A percentile compares a stretch with the other conserved stretches of the same genome.
These are phyloP conservation scores for Cylindrotheca closterium DNA, from an alignment of 108 stramenopile genomes.

Conservation along the genomic window DNA sequence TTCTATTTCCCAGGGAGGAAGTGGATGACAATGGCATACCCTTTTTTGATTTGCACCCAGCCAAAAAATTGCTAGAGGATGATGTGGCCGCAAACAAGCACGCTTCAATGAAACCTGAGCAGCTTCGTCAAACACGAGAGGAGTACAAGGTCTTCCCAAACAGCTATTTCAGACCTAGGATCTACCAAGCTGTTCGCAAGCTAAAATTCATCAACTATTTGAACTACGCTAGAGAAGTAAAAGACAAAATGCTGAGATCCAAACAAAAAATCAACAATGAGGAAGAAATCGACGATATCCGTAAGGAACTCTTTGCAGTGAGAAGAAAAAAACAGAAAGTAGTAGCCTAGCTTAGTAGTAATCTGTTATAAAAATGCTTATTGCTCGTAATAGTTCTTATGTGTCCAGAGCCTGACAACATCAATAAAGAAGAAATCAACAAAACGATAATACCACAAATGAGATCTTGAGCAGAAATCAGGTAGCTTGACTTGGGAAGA, in stretches of 20 bases:
- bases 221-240: not conserved
- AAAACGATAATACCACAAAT: too few species aligned
- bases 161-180: not conserved
- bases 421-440: too few species aligned
- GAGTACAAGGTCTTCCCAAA: not conserved
- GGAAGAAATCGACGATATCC: too few species aligned
- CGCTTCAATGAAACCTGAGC: not conserved
- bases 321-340: too few species aligned
- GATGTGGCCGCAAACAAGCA: not conserved
- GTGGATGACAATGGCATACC: not conserved
- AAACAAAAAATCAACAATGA: too few species aligned
- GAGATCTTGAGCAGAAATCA: too few species aligned
- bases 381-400: too few species aligned
- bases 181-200: not conserved
- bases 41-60: conserved; percentile 3
- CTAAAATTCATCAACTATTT: conserved; percentile 5
- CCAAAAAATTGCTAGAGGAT: not conserved
- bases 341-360: too few species aligned
- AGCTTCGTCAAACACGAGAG: not conserved
- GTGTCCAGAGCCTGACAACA: too few species aligned
- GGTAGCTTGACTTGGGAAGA: too few species aligned
- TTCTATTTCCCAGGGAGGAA: conserved; percentile 4
- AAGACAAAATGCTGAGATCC: not conserved
- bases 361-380: too few species aligned
- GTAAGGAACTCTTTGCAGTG: too few species aligned